phyloP scores from a whole-genome alignment of 208 protist genomes.

The Porcisia hertigi region DNA sequence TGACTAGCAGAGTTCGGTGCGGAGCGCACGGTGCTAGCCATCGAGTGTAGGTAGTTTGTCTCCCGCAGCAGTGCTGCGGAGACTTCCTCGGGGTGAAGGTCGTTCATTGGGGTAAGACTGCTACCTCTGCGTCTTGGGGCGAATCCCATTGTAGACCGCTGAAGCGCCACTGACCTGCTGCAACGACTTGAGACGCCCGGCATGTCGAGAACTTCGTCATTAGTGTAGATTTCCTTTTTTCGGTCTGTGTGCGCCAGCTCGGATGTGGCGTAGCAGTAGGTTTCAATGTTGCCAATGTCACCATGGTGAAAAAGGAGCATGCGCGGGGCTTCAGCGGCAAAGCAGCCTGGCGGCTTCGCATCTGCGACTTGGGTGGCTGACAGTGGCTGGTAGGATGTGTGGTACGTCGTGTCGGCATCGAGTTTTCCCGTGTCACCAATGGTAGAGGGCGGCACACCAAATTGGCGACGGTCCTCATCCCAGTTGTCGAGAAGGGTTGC shows the following conservation, averaged over 20 bases:
- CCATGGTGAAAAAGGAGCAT: conserved; percentile 89
- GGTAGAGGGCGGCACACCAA: conserved; percentile 22
- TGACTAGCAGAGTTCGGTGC: not conserved
- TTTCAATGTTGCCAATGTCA: conserved; percentile 56
- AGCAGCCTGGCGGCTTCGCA: conserved; percentile 58
- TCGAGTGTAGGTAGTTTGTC: conserved; percentile 18
- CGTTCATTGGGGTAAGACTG: not conserved
- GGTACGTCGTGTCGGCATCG: conserved; percentile 56
- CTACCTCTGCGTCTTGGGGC: not conserved
- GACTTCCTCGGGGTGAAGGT: conserved; percentile 8
- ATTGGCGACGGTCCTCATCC: conserved; percentile 76
- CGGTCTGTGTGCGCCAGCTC: conserved; percentile 73
- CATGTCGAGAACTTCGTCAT: conserved; percentile 71
- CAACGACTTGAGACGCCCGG: conserved; percentile 49
- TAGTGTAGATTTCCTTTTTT: conserved; percentile 35
- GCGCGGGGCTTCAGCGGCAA: conserved; percentile 57
- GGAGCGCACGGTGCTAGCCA: conserved; percentile 27
- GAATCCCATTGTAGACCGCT: conserved; percentile 36
- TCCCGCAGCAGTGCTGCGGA: conserved; percentile 24
- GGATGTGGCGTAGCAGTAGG: conserved; percentile 52
- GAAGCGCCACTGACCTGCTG: conserved; percentile 33
- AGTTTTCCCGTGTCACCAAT: conserved; percentile 16
- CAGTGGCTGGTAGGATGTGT: conserved; percentile 44
- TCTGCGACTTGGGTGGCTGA: conserved; percentile 35
- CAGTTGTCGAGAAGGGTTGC: conserved; percentile 86